A percentile compares a stretch with the other conserved stretches of the same genome.
Evolutionary conservation across 2,329 filamentous ascomycete genomes (phyloP).

Genomic region (Amesomyces nigricolor): DNA sequence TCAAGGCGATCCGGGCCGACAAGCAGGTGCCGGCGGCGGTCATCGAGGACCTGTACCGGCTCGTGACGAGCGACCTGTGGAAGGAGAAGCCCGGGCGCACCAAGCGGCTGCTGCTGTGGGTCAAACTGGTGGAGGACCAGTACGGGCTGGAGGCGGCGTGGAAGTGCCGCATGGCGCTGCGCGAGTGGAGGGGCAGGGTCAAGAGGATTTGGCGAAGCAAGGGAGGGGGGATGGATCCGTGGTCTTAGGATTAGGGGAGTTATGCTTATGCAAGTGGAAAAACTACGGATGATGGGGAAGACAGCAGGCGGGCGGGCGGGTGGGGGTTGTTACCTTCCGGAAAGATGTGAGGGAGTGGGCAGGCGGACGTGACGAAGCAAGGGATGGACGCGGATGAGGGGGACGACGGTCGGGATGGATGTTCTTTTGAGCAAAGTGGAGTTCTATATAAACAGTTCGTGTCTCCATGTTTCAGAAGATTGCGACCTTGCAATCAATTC

Average conservation of each 20-base stretch:
- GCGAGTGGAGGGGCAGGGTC: conserved; percentile 25
- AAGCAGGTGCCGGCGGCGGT: conserved; percentile 23
- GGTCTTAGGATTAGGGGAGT: too few species aligned
- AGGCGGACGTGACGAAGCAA: not conserved
- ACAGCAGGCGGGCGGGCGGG: too few species aligned
- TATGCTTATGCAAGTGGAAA: not conserved
- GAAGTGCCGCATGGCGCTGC: conserved; percentile 23
- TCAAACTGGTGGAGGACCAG: conserved; percentile 30
- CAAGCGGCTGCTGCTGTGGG: conserved; percentile 33
- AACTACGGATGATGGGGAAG: not conserved
- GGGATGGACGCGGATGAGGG: too few species aligned
- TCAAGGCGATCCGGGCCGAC: conserved; percentile 24
- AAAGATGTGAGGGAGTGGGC: not conserved
- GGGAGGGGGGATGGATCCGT: not conserved
- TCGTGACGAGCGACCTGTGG: conserved; percentile 34
- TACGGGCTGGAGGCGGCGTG: conserved; percentile 23
- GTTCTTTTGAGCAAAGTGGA: too few species aligned
- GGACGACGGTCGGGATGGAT: too few species aligned
- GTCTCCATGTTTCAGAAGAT: too few species aligned
- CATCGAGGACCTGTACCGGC: conserved; percentile 30
- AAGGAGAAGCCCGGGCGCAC: conserved; percentile 32
- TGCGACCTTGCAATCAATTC: too few species aligned
- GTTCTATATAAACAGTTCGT: too few species aligned
- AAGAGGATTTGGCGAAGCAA: conserved; percentile 6
- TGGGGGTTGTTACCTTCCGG: too few species aligned